A percentile compares a stretch with the other conserved stretches of the same genome.
Evolutionary conservation across 2,329 filamentous ascomycete genomes (phyloP).

Genomic region (Orbilia javanica): DNA sequence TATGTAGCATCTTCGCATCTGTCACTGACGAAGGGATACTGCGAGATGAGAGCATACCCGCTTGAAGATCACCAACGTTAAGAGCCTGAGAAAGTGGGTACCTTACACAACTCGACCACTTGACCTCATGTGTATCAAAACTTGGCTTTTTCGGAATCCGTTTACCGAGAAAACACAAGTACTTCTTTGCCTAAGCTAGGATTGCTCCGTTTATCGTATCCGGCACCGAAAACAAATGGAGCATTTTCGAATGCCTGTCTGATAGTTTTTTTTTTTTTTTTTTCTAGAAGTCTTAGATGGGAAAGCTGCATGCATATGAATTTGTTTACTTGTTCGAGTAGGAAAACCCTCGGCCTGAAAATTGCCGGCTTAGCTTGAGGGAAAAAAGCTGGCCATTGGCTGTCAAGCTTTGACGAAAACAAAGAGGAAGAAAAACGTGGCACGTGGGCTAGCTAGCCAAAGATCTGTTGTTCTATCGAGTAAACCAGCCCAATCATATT

Average conservation of each 20-base stretch:
- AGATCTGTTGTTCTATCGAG: constrained; percentile 4
- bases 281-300: constrained; percentile 6
- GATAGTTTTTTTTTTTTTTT: not conserved
- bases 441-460: constrained; percentile 11
- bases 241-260: not conserved
- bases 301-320: not conserved
- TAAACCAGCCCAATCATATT: constrained; percentile 16
- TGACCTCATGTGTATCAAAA: constrained; percentile 13
- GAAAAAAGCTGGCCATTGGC: not conserved
- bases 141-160: constrained; percentile 22
- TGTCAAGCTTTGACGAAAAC: not conserved
- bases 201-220: not conserved
- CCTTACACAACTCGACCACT: constrained; percentile 1
- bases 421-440: constrained; percentile 11
- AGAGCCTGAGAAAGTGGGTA: not conserved
- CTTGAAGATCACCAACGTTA: constrained; percentile 6
- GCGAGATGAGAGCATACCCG: not conserved
- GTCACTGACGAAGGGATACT: constrained; percentile 17
- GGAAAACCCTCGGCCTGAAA: constrained; percentile 13
- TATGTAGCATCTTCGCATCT: constrained; percentile 1
- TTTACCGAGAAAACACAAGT: constrained; percentile 6
- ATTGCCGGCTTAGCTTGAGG: constrained; percentile 3
- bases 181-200: not conserved
- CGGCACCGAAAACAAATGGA: not conserved
- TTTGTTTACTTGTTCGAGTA: constrained; percentile 4